phyloP scores from a whole-genome alignment of 805 yeast genomes.

The Schizosaccharomyces lindneri region DNA sequence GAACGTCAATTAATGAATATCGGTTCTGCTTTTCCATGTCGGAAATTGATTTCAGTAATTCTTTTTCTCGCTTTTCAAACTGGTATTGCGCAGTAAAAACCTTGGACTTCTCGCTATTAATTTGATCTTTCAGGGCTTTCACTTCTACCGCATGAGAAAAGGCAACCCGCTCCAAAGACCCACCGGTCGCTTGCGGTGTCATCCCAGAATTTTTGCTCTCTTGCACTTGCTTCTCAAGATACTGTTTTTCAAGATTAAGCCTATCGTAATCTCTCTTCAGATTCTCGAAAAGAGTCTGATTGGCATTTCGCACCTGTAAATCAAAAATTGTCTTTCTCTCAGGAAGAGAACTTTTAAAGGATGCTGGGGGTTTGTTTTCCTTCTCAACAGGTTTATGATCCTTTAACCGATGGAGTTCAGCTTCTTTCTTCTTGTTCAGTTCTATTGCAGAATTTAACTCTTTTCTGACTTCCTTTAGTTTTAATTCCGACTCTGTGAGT shows the following conservation, averaged over 20 bases:
- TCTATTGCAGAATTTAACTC: background rate
- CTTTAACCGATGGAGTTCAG: background rate
- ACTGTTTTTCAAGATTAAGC: background rate
- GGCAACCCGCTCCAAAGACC: background rate
- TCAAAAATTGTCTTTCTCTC: background rate
- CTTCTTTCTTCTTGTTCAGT: background rate
- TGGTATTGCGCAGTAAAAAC: background rate
- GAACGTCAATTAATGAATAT: background rate
- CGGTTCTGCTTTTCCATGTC: background rate
- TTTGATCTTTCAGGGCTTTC: background rate
- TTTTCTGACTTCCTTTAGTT: background rate
- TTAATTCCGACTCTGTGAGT: background rate
- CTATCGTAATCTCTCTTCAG: background rate
- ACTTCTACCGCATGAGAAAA: background rate
- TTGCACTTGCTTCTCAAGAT: background rate
- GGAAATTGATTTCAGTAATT: background rate
- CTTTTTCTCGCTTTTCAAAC: background rate
- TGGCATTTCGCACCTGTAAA: slow-evolving; percentile 5
- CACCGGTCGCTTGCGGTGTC: background rate
- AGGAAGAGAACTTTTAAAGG: background rate
- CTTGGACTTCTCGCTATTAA: background rate
- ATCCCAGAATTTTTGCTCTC: background rate
- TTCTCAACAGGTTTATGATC: background rate
- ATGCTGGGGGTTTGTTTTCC: background rate
- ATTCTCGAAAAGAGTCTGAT: slow-evolving; percentile 4